A percentile compares a stretch with the other conserved stretches of the same genome.
These are phyloP conservation scores for Spiraea crenata DNA, from an alignment of 331 rosid species.

Conservation along the genomic window DNA sequence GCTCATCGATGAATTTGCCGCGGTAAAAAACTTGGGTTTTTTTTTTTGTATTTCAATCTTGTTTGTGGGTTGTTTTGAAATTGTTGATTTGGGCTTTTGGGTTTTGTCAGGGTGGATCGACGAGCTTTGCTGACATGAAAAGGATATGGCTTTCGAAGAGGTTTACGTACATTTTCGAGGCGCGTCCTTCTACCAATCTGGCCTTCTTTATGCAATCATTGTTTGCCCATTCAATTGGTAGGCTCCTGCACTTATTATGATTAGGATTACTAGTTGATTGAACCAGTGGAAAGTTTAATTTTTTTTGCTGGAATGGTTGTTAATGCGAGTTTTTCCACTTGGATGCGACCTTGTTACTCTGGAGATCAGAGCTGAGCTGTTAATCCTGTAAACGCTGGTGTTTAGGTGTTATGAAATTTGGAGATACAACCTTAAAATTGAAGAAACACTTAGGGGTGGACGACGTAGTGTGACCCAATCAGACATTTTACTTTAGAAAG, in stretches of 20 bases:
- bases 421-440: background rate
- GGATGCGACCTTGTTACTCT: background rate
- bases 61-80: background rate
- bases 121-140: constrained; percentile 64
- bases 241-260: background rate
- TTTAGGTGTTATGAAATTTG: background rate
- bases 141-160: constrained; percentile 71
- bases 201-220: constrained; percentile 93
- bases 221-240: constrained; percentile 76
- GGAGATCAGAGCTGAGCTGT: background rate
- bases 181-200: constrained; percentile 60
- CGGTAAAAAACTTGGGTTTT: constrained; percentile 35
- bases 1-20: constrained; percentile 57
- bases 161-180: constrained; percentile 76
- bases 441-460: background rate
- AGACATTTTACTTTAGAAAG: background rate
- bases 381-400: background rate
- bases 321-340: background rate
- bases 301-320: background rate
- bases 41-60: background rate
- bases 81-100: background rate
- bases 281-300: background rate
- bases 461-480: background rate
- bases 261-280: background rate
- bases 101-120: constrained; percentile 43